A percentile compares a stretch with the other conserved stretches of the same genome.
These are phyloP conservation scores for Adansonia grandidieri DNA, from an alignment of 441 rosid species.

Conservation along the genomic window DNA sequence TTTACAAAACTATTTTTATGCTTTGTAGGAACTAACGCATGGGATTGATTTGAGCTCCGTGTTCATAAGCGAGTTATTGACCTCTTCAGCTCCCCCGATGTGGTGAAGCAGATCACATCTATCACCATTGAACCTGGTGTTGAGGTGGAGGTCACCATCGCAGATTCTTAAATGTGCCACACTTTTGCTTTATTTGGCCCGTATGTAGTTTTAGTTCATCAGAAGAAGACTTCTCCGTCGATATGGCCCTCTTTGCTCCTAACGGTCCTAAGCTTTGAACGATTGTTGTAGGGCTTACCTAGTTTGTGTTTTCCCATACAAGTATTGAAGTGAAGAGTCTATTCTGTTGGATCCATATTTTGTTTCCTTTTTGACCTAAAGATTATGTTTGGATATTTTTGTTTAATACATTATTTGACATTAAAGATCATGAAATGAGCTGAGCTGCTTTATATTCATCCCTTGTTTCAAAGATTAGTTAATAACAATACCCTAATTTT, in stretches of 20 bases:
- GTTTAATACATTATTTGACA: background rate
- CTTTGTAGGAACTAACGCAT: slow-evolving; percentile 56
- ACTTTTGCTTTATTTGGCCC: too few species aligned
- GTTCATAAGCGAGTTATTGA: slow-evolving; percentile 67
- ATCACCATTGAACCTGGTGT: slow-evolving; percentile 67
- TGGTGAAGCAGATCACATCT: slow-evolving; percentile 64
- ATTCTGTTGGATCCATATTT: too few species aligned
- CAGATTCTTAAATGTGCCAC: slow-evolving; percentile 47
- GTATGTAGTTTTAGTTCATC: too few species aligned
- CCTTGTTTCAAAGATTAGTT: background rate
- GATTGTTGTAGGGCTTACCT: too few species aligned
- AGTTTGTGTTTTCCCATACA: too few species aligned
- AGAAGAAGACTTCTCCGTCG: too few species aligned
- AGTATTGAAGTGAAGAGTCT: too few species aligned
- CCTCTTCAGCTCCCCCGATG: slow-evolving; percentile 63
- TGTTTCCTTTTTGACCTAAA: too few species aligned
- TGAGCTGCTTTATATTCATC: slow-evolving; percentile 19
- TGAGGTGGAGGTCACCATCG: slow-evolving; percentile 66
- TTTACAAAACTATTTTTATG: background rate
- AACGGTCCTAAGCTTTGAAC: too few species aligned
- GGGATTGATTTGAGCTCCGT: slow-evolving; percentile 64
- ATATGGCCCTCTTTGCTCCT: too few species aligned
- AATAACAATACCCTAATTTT: too few species aligned
- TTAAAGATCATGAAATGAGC: background rate
- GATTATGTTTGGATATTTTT: too few species aligned